Evolutionary conservation across 148 eudicot species (phyloP).

Genomic region (Beta vulgaris): DNA sequence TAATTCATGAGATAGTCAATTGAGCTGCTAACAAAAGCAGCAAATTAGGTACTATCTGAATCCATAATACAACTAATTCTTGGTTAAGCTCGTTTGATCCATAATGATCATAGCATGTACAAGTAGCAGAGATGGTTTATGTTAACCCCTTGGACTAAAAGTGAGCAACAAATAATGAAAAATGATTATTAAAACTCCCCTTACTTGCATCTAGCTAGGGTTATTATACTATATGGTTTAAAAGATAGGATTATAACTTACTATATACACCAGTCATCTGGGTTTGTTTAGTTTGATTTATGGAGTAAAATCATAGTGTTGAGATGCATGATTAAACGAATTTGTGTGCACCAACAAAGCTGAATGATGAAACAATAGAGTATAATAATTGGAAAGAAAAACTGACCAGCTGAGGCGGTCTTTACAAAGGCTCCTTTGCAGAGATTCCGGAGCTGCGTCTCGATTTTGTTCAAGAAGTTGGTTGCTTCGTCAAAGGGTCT

Average conservation of each 20-base stretch:
- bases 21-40: background rate
- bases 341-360: conserved; percentile 14
- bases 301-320: conserved; percentile 1
- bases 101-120: too few species aligned
- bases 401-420: conserved; percentile 32
- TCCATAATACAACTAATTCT: too few species aligned
- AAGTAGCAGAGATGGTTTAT: too few species aligned
- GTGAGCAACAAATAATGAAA: background rate
- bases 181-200: conserved; percentile 2
- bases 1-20: too few species aligned
- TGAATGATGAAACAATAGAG: conserved; percentile 12
- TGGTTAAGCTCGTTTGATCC: too few species aligned
- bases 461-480: conserved; percentile 61
- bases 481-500: conserved; percentile 92
- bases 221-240: too few species aligned
- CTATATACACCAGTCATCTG: background rate
- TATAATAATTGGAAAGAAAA: background rate
- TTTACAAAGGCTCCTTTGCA: conserved; percentile 49
- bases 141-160: too few species aligned
- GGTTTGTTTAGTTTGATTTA: too few species aligned
- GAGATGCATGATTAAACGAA: conserved; percentile 25
- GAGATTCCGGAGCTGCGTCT: conserved; percentile 62
- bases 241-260: background rate
- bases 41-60: too few species aligned
- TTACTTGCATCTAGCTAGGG: conserved; percentile 26